phyloP scores from a whole-genome alignment of 83 land plant genomes.

The Thuja plicata region DNA sequence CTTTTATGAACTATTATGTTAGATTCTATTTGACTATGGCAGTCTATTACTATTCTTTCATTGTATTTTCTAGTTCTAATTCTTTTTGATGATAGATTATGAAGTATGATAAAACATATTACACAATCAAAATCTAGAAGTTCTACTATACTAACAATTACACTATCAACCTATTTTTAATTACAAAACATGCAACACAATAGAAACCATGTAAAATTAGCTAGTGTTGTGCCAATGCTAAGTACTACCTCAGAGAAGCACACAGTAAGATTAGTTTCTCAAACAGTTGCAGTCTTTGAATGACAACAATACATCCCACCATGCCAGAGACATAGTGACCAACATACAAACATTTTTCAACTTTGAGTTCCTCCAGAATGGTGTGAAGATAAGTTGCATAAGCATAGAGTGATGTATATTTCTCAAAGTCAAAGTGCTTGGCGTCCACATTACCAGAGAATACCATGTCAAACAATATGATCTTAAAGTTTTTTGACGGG shows the following conservation, averaged over 20 bases:
- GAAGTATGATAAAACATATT: no score
- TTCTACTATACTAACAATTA: no score
- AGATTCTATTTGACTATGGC: no score
- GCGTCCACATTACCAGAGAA: slow-evolving; percentile 84
- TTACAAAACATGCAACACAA: no score
- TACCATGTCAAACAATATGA: slow-evolving; percentile 69
- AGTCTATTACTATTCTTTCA: no score
- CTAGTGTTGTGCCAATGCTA: no score
- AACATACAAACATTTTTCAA: slow-evolving; percentile 64
- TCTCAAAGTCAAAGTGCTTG: slow-evolving; percentile 59
- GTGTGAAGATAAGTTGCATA: slow-evolving; percentile 70
- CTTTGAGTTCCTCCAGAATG: slow-evolving; percentile 60
- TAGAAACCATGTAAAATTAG: no score
- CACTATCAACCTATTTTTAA: no score
- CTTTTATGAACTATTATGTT: no score
- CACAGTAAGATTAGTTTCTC: slow-evolving; percentile 73
- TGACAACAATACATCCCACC: slow-evolving; percentile 82
- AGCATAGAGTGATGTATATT: slow-evolving; percentile 67
- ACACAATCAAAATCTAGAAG: no score
- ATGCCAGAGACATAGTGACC: slow-evolving; percentile 91
- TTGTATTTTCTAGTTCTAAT: no score
- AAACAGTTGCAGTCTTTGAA: slow-evolving; percentile 69
- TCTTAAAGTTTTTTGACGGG: slow-evolving; percentile 40
- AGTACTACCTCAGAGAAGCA: slow-evolving; percentile 72
- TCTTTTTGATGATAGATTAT: no score